Evolutionary conservation across 352 stramenopile genomes (phyloP), one percentile per base, ranked within the genome.

Genomic region (Globisporangium camurandrum): DNA sequence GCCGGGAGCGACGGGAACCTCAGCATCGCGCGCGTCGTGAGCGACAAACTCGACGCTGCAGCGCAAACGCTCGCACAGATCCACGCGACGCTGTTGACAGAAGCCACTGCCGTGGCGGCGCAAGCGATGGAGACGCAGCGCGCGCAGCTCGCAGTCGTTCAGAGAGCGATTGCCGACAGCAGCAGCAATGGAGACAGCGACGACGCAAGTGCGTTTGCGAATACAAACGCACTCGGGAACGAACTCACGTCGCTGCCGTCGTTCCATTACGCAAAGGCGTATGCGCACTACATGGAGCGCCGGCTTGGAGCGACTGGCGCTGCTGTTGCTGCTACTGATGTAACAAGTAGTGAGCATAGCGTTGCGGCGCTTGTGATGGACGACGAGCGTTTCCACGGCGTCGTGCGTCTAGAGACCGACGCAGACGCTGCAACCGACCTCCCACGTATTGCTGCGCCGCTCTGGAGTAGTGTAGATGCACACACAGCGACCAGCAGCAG

Each of bases 1-100:
- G 69, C 64, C 4, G 87, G 85, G 12, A 61, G 50, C 19, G 87
- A 96, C 41, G 85, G 87, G 6, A 79, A 88, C 30, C 42, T 96
- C 4, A 86, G 75, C 23, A 66, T 93, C 38, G 69, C 68, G 27
- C 71, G 82, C 11, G 36, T 95, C 1, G 51, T 86, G 43, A 60
- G 43, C n/a, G 71, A 85, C 16, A 80, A 83, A 39, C 46, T 89
- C 22, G 63, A 68, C 3, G 57, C 71, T n/a, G 57, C 66, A 0
- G 62, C 79, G 0, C 56, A 61, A 22, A 46, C 66, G 8, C 51
- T 90, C 4, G 49, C 51, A 1, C 64, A 70, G 8, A 70, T 62
- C 22, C 63, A 56, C 54, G 61, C 71, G 26, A 69, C 48, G 20
- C 31, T 84, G 4, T 42, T 73, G 3, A 57, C 46, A 23, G 71